Percentiles rank a stretch among this genome's conserved stretches.
These are phyloP conservation scores for Talaromyces piceae DNA, from an alignment of 2,329 filamentous ascomycete genomes.

Conservation along the genomic window DNA sequence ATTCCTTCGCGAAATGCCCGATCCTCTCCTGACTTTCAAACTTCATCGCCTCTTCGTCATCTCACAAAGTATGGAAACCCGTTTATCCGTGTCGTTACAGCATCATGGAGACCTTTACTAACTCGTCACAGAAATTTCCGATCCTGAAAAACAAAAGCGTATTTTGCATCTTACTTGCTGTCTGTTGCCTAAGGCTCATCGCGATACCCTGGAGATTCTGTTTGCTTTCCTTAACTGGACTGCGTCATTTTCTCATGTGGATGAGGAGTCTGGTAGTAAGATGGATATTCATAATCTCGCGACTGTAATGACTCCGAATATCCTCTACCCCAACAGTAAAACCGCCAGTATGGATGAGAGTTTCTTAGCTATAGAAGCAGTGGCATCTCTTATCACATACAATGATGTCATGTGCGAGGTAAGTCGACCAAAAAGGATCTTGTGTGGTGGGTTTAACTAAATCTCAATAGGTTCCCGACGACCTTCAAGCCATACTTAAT, in stretches of 20 bases:
- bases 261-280: conserved; percentile 94
- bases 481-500: conserved; percentile 76
- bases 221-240: conserved; percentile 98
- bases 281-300: conserved; percentile 98
- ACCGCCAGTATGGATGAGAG: conserved; percentile 73
- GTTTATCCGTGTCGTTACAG: not conserved
- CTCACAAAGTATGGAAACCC: conserved; percentile 60
- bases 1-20: conserved; percentile 87
- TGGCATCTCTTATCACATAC: conserved; percentile 81
- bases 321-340: conserved; percentile 67
- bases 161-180: conserved; percentile 88
- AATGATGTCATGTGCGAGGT: conserved; percentile 98
- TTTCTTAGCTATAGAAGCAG: conserved; percentile 87
- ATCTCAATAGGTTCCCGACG: conserved; percentile 70
- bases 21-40: conserved; percentile 91
- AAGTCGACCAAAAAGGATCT: conserved; percentile 56
- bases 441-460: conserved; percentile 53
- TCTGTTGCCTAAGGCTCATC: conserved; percentile 81
- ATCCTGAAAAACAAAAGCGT: conserved; percentile 72
- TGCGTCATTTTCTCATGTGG: conserved; percentile 91
- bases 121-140: conserved; percentile 56
- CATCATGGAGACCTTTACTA: conserved; percentile 8
- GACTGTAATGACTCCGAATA: conserved; percentile 94
- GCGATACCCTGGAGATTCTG: conserved; percentile 89
- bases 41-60: conserved; percentile 85